Evolutionary conservation across 306 rosid genomes (phyloP).

Genomic region (Lathyrus aphaca): DNA sequence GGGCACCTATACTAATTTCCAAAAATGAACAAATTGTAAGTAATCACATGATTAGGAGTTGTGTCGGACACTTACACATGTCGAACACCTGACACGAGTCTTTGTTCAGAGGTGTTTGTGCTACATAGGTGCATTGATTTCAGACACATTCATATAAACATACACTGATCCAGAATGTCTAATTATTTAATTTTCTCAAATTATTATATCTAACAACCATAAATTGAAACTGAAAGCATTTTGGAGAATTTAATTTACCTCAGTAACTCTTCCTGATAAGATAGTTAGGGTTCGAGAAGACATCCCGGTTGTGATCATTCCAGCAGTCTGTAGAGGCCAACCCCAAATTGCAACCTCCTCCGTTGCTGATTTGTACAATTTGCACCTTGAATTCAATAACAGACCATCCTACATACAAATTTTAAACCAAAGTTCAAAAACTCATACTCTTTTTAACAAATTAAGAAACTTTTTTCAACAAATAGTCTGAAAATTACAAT

Average conservation of each 20-base stretch:
- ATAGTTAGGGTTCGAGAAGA: slow-evolving; percentile 64
- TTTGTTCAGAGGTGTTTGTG: too few species aligned
- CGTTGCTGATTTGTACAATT: slow-evolving; percentile 65
- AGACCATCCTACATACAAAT: slow-evolving; percentile 63
- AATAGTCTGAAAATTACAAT: neutral
- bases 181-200: neutral
- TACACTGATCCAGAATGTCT: too few species aligned
- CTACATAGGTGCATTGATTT: too few species aligned
- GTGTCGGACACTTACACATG: too few species aligned
- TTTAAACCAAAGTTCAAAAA: neutral
- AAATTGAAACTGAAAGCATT: neutral
- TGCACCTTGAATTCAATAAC: slow-evolving; percentile 70
- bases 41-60: too few species aligned
- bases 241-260: slow-evolving; percentile 52
- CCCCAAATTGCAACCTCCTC: slow-evolving; percentile 89
- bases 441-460: neutral
- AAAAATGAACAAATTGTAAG: too few species aligned
- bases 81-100: too few species aligned
- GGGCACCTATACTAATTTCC: too few species aligned
- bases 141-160: too few species aligned
- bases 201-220: neutral
- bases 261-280: slow-evolving; percentile 79
- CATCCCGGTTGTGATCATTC: slow-evolving; percentile 66
- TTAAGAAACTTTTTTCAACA: neutral
- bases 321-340: slow-evolving; percentile 97